These are phyloP conservation scores for Yamadazyma kitorensis DNA, from an alignment of 805 yeast genomes.

Conservation along the genomic window DNA sequence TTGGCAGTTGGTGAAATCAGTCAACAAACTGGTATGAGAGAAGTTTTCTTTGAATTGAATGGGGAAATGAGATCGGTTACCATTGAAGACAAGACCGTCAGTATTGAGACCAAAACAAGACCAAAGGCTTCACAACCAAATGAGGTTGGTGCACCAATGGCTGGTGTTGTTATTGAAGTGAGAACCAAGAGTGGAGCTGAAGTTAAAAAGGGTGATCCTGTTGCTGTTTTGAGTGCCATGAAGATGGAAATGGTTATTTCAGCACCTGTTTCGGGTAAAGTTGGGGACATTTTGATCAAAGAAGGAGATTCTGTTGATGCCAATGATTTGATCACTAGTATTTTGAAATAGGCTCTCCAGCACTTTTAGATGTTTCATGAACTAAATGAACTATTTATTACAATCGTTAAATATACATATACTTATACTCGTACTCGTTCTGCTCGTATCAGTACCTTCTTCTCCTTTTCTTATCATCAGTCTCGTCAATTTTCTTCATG, in stretches of 20 bases:
- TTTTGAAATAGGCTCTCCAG: constrained; percentile 28
- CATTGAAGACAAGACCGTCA: constrained; percentile 82
- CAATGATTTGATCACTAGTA: constrained; percentile 66
- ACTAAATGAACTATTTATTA: no score
- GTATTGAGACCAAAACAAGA: constrained; percentile 80
- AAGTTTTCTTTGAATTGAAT: constrained; percentile 95
- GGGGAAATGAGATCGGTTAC: constrained; percentile 98
- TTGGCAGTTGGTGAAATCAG: constrained; percentile 92
- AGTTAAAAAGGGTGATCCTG: constrained; percentile 94
- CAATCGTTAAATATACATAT: not conserved
- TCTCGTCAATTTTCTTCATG: constrained; percentile 16
- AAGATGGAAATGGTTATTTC: constrained; percentile 99
- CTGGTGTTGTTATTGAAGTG: constrained; percentile 95
- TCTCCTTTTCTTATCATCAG: constrained; percentile 3
- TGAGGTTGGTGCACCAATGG: constrained; percentile 99
- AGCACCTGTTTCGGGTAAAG: constrained; percentile 84
- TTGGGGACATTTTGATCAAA: constrained; percentile 71
- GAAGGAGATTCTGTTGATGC: constrained; percentile 97
- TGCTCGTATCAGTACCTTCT: not conserved
- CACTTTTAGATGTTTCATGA: no score
- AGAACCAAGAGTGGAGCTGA: constrained; percentile 84
- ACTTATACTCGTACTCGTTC: not conserved
- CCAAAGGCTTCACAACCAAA: constrained; percentile 92
- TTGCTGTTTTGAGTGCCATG: constrained; percentile 95
- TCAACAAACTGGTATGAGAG: constrained; percentile 83